Evolutionary conservation across 2,329 filamentous ascomycete species (phyloP).

Genomic region (Microsporum canis): DNA sequence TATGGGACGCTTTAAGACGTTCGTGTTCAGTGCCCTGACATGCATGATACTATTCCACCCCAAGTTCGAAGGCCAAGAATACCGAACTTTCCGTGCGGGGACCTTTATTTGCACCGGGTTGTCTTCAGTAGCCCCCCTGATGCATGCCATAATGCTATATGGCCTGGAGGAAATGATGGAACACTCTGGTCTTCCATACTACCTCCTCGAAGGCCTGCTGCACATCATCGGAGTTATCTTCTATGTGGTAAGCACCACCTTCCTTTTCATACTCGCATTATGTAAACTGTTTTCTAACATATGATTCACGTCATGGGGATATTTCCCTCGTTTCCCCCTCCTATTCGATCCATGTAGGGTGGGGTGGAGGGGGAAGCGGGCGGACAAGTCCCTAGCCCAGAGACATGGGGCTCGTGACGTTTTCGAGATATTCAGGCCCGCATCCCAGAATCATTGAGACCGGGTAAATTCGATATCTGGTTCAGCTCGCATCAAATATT

Average conservation of each 20-base stretch:
- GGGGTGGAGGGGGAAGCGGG: not conserved
- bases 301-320: not conserved
- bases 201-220: slow-evolving; percentile 18
- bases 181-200: slow-evolving; percentile 20
- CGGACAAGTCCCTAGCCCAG: not conserved
- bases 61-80: slow-evolving; percentile 18
- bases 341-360: not conserved
- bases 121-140: slow-evolving; percentile 17
- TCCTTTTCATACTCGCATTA: not conserved
- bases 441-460: slow-evolving; percentile 35
- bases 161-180: slow-evolving; percentile 16
- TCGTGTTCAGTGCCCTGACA: not conserved
- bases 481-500: slow-evolving; percentile 40
- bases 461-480: slow-evolving; percentile 37
- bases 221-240: slow-evolving; percentile 18
- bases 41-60: slow-evolving; percentile 31
- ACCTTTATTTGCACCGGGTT: slow-evolving; percentile 18
- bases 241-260: slow-evolving; percentile 16
- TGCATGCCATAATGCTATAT: slow-evolving; percentile 18
- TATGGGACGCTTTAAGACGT: not conserved
- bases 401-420: not conserved
- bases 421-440: slow-evolving; percentile 24
- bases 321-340: not conserved
- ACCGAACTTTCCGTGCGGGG: slow-evolving; percentile 15
- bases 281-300: not conserved